These are phyloP conservation scores for Metschnikowia sp. DNA, from an alignment of 805 yeast species.

Conservation along the genomic window DNA sequence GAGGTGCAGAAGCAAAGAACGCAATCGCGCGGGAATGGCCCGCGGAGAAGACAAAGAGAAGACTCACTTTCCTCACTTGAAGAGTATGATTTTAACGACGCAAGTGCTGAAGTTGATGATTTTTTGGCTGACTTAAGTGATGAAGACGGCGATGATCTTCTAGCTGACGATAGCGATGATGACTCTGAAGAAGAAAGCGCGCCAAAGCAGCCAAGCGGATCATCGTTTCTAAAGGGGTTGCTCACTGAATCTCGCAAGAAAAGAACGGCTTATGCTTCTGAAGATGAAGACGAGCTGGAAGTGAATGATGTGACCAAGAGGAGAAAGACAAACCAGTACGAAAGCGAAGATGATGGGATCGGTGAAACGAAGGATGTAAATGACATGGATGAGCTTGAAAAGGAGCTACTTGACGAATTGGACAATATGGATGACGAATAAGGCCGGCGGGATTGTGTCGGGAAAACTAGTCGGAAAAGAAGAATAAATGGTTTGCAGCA, in stretches of 20 bases:
- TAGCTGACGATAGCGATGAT: constrained; percentile 25
- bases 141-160: constrained; percentile 36
- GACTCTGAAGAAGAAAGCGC: constrained; percentile 18
- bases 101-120: constrained; percentile 45
- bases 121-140: constrained; percentile 45
- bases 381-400: constrained; percentile 47
- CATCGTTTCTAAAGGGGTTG: constrained; percentile 26
- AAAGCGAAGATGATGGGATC: constrained; percentile 6
- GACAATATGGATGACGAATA: constrained; percentile 30
- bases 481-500: too few relatives aligned
- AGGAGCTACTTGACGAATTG: constrained; percentile 50
- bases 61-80: constrained; percentile 30
- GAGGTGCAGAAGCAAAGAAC: constrained; percentile 19
- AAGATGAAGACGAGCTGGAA: constrained; percentile 20
- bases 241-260: constrained; percentile 19
- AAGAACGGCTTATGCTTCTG: constrained; percentile 17
- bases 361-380: constrained; percentile 14
- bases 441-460: too few relatives aligned
- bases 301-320: constrained; percentile 2
- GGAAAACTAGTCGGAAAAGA: too few relatives aligned
- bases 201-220: constrained; percentile 7
- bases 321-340: constrained; percentile 3
- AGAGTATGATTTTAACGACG: constrained; percentile 40
- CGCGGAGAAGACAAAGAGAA: constrained; percentile 29
- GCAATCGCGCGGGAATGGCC: constrained; percentile 6